Evolutionary conservation across 1,284 basidiomycete genomes (phyloP).

Genomic region (Rhodofomes roseus): DNA sequence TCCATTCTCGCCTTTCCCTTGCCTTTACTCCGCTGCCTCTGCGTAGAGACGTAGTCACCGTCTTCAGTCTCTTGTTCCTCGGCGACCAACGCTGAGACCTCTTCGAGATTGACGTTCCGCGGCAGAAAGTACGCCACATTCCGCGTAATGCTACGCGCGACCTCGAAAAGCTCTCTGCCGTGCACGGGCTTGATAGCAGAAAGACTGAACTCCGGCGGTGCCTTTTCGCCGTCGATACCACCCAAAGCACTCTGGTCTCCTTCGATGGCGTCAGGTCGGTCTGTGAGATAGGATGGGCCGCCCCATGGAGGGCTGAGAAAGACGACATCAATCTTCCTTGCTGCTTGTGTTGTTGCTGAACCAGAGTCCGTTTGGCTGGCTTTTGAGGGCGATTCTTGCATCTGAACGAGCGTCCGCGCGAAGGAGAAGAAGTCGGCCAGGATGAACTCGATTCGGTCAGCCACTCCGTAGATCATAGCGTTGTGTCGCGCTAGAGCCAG

Average conservation of each 20-base stretch:
- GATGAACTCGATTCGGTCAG: constrained; percentile 91
- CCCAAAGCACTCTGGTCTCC: constrained; percentile 11
- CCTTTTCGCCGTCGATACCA: constrained; percentile 29
- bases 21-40: constrained; percentile 5
- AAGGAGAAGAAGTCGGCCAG: constrained; percentile 86
- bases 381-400: not conserved
- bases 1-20: constrained; percentile 33
- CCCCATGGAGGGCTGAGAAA: constrained; percentile 96
- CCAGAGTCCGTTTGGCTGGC: not conserved
- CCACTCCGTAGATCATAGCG: constrained; percentile 89
- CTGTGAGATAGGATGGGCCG: constrained; percentile 68
- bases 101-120: constrained; percentile 73
- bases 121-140: constrained; percentile 93
- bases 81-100: constrained; percentile 52
- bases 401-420: constrained; percentile 44
- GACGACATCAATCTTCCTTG: constrained; percentile 69
- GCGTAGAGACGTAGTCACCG: not conserved
- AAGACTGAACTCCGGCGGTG: constrained; percentile 57
- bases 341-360: not conserved
- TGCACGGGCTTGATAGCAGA: constrained; percentile 75
- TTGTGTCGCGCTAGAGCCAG: constrained; percentile 90
- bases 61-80: constrained; percentile 6
- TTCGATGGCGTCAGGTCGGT: constrained; percentile 12
- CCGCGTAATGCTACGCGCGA: constrained; percentile 66
- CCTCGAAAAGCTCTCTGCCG: constrained; percentile 75